These are phyloP conservation scores for Benincasa hispida DNA, from an alignment of 306 rosid species.

Conservation along the genomic window DNA sequence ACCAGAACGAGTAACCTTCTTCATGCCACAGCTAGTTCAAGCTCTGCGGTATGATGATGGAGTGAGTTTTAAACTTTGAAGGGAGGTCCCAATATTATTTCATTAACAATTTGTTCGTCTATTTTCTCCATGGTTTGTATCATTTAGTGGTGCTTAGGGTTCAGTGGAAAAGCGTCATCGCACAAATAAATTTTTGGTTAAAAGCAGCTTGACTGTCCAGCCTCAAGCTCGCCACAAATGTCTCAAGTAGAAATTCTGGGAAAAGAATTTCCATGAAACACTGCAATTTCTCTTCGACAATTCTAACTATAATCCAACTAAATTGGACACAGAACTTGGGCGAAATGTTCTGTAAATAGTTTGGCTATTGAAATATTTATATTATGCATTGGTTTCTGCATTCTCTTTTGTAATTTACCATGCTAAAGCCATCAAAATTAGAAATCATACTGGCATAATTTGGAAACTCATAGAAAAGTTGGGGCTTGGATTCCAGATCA, in stretches of 20 bases:
- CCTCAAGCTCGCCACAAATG: not conserved
- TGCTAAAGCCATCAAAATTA: not conserved
- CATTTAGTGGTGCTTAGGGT: not conserved
- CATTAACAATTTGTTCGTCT: not conserved
- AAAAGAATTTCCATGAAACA: not conserved
- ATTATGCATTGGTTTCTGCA: not conserved
- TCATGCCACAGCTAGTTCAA: conserved; percentile 97
- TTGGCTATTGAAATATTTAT: not conserved
- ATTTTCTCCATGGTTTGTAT: not conserved
- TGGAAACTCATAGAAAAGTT: not conserved
- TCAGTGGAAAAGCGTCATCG: not conserved
- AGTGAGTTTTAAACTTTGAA: conserved; percentile 35
- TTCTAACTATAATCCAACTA: not conserved
- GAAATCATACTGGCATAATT: not conserved
- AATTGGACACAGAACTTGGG: not conserved
- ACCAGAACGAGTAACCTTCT: conserved; percentile 84
- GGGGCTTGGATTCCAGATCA: not conserved
- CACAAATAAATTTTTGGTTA: not conserved
- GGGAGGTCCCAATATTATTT: not conserved
- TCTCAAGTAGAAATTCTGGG: not conserved
- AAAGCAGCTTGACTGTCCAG: not conserved
- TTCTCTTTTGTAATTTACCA: not conserved
- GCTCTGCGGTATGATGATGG: conserved; percentile 85
- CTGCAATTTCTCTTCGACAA: not conserved
- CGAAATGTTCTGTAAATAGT: not conserved